Percentiles rank a stretch among this genome's conserved stretches.
Evolutionary conservation across 2,329 filamentous ascomycete genomes (phyloP).

Genomic region (Colletotrichum lupini): DNA sequence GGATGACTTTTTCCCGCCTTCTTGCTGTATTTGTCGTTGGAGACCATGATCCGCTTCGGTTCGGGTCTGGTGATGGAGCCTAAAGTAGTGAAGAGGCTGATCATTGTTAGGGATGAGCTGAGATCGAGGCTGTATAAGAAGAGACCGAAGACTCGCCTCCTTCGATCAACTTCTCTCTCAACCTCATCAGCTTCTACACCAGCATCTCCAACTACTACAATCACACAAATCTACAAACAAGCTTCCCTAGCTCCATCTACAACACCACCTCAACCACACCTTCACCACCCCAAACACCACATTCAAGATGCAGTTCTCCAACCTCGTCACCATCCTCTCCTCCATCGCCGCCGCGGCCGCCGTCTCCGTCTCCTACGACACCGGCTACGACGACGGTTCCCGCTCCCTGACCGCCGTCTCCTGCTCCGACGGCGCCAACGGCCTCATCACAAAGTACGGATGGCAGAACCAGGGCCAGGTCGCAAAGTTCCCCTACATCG

Average conservation of each 20-base stretch:
- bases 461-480: conserved; percentile 66
- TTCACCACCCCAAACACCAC: conserved; percentile 45
- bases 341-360: conserved; percentile 50
- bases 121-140: conserved; percentile 22
- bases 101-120: background rate
- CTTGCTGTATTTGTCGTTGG: background rate
- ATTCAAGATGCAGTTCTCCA: conserved; percentile 57
- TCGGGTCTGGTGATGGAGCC: conserved; percentile 21
- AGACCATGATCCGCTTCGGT: conserved; percentile 6
- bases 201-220: conserved; percentile 5
- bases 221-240: background rate
- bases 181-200: conserved; percentile 24
- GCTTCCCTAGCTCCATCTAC: background rate
- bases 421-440: conserved; percentile 77
- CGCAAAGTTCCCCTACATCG: conserved; percentile 65
- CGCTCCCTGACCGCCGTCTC: conserved; percentile 67
- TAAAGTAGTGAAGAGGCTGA: conserved; percentile 2
- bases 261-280: conserved; percentile 36
- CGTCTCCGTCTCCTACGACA: conserved; percentile 74
- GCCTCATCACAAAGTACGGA: conserved; percentile 70
- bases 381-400: conserved; percentile 71
- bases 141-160: background rate
- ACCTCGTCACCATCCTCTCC: conserved; percentile 52
- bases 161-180: background rate
- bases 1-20: conserved; percentile 47